These are phyloP conservation scores for Candida qinlingensis DNA, from an alignment of 805 yeast genomes.

Conservation along the genomic window DNA sequence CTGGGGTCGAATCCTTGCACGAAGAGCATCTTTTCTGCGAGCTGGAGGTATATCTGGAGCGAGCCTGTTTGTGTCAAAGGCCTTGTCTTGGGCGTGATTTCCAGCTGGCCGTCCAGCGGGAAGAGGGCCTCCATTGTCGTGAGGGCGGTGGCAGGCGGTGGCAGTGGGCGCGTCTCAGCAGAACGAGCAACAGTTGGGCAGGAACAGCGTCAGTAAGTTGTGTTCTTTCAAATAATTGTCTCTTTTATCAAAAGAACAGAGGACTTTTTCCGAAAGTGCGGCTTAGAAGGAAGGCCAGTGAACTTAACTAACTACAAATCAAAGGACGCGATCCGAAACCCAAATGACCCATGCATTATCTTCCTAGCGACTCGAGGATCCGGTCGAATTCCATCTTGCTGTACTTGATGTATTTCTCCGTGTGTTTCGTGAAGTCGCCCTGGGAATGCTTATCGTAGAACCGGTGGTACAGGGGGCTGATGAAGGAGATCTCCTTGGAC, in stretches of 20 bases:
- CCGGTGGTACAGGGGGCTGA: conserved; percentile 79
- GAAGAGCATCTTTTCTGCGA: conserved; percentile 77
- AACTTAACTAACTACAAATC: too few species aligned
- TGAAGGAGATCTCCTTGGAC: conserved; percentile 65
- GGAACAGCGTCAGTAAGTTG: neutral
- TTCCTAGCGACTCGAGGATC: conserved; percentile 29
- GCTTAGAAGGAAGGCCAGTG: neutral
- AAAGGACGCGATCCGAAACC: too few species aligned
- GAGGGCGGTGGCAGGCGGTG: neutral
- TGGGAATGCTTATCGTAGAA: conserved; percentile 71
- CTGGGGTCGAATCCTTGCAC: conserved; percentile 73
- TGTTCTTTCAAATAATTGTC: too few species aligned
- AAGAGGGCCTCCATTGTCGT: conserved; percentile 35
- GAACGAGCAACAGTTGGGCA: neutral
- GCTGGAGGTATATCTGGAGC: conserved; percentile 61
- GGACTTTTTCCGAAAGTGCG: neutral
- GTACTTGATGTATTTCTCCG: conserved; percentile 65
- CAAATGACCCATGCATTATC: neutral
- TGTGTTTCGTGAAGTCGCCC: conserved; percentile 69
- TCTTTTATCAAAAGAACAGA: too few species aligned
- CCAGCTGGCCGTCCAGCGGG: conserved; percentile 47
- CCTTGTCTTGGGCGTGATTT: conserved; percentile 30
- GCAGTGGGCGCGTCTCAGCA: neutral
- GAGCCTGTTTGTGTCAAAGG: conserved; percentile 61
- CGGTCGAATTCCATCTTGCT: conserved; percentile 42